These are phyloP conservation scores for Melastoma malabathricum DNA, from an alignment of 345 rosid species.

Conservation along the genomic window DNA sequence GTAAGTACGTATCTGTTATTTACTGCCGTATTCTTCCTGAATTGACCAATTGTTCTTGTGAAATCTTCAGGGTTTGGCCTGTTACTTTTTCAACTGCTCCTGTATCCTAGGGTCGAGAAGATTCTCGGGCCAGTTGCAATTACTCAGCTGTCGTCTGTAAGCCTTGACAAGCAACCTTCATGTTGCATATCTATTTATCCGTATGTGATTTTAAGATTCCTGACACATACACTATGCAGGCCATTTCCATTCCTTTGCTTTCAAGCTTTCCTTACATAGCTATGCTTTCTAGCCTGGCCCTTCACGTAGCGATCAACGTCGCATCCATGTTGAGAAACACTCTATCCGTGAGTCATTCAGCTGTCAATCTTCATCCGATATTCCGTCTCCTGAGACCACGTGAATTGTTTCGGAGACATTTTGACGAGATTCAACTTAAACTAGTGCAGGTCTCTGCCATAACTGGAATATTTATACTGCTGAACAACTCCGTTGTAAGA, in stretches of 20 bases:
- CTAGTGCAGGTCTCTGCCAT: constrained; percentile 26
- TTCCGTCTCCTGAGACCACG: neutral
- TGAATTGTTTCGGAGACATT: neutral
- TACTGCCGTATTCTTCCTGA: no score
- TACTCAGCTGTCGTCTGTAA: constrained; percentile 37
- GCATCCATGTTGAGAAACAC: constrained; percentile 35
- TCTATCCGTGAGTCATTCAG: constrained; percentile 26
- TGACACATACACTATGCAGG: constrained; percentile 15
- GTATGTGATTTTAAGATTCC: neutral
- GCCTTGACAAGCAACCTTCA: neutral
- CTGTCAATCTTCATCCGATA: neutral
- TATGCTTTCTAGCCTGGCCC: constrained; percentile 31
- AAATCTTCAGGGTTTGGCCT: constrained; percentile 30
- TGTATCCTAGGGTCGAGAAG: constrained; percentile 33
- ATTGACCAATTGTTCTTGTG: neutral
- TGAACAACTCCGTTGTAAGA: constrained; percentile 40
- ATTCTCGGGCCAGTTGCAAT: constrained; percentile 29
- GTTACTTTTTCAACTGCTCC: constrained; percentile 34
- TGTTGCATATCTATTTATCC: neutral
- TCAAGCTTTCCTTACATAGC: constrained; percentile 36
- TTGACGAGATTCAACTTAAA: neutral
- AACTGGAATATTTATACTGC: constrained; percentile 41
- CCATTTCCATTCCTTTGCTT: constrained; percentile 32
- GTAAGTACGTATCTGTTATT: constrained; percentile 6
- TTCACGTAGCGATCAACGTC: constrained; percentile 24